A percentile compares a stretch with the other conserved stretches of the same genome.
Evolutionary conservation across 257 asterid species (phyloP).

Genomic region (Handroanthus guayacan): DNA sequence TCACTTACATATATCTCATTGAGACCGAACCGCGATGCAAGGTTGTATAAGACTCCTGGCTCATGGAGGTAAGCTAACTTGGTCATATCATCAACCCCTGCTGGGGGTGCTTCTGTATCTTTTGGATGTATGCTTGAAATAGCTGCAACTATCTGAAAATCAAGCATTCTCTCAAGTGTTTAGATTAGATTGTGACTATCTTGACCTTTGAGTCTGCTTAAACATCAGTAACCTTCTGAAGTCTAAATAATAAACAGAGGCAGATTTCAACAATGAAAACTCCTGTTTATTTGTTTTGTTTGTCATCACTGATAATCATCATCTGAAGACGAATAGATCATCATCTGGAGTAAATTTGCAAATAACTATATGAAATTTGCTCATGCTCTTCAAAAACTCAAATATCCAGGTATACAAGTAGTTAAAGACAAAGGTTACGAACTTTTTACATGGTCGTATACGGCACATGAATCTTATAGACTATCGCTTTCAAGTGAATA

Average conservation of each 20-base stretch:
- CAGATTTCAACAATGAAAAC: slow-evolving; percentile 1
- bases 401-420: neutral
- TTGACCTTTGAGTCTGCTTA: slow-evolving; percentile 7
- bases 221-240: slow-evolving; percentile 23
- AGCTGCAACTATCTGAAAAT: slow-evolving; percentile 74
- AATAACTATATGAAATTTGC: slow-evolving; percentile 10
- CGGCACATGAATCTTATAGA: neutral
- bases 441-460: slow-evolving; percentile 28
- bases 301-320: slow-evolving; percentile 2
- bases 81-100: slow-evolving; percentile 98
- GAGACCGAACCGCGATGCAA: slow-evolving; percentile 75
- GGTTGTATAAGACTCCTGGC: slow-evolving; percentile 87
- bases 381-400: slow-evolving; percentile 19
- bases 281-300: neutral
- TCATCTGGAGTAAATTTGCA: slow-evolving; percentile 1
- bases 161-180: slow-evolving; percentile 28
- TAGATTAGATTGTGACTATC: slow-evolving; percentile 3
- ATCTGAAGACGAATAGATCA: neutral
- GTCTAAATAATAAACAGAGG: neutral
- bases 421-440: slow-evolving; percentile 18
- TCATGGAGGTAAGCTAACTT: slow-evolving; percentile 95
- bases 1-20: slow-evolving; percentile 84
- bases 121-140: slow-evolving; percentile 93
- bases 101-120: slow-evolving; percentile 90
- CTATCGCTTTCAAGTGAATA: neutral